Evolutionary conservation across 305 asterid genomes (phyloP), one percentile per base, ranked within the genome.

Genomic region (Fraxinus platypoda): DNA sequence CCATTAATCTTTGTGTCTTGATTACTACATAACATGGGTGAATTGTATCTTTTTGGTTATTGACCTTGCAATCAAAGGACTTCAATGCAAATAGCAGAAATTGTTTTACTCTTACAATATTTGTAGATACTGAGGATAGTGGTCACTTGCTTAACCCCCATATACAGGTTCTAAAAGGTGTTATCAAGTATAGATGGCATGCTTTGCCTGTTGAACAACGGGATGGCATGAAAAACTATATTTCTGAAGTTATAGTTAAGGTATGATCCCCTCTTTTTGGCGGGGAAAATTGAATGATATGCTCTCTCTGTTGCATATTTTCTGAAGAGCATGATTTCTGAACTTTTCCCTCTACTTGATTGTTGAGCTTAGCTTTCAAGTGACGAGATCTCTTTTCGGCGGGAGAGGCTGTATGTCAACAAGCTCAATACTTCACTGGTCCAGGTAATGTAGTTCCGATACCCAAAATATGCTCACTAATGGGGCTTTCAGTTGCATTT

Each of bases 191-290:
- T 66, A 91, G 97, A 87, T 97, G 99, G 98, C 94, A 97, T 86
- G 99, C 97, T 6, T 87, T 97, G 85, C 99, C 98, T 8, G 93
- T 86, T 78, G 98, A 92, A 84, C 98, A 97, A 87, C 88, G 98
- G 77, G 98, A 93, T 90, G 99, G 99, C 87, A 94, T 97, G 99
- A 97, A 97, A 82, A 97, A 97, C 82, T 97, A 94, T 90, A 97
- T 97, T 80, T 97, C 98, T 88, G 98, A 97, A 71, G 98, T 97
- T 81, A 94, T 97, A 76, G 98, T 97, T 17, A 94, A 93, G 97
- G 99, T 97, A 88, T 82, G 73, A 30, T 73, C 21, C 26, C 41
- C 19, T n/a, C 80, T 71, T 30, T 83, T 13, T 72, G 12, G 81
- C 3, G 11, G 30, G 41, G 21, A 26, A n/a, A 35, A 52, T 64